These are phyloP conservation scores for Fusarium piperis DNA, from an alignment of 2,329 filamentous ascomycete species.

Conservation along the genomic window DNA sequence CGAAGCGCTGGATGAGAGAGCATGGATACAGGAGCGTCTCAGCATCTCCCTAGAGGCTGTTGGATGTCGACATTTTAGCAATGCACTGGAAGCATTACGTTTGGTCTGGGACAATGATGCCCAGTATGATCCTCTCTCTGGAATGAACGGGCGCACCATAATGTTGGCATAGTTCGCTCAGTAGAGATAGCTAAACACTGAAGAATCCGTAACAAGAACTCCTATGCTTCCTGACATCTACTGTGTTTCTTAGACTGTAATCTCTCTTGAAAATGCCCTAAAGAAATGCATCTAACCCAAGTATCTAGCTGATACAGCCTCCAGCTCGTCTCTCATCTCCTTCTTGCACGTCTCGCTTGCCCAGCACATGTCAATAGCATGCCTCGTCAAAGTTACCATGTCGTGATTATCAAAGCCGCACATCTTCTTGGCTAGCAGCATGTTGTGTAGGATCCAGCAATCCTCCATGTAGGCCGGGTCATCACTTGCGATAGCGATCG, in stretches of 20 bases:
- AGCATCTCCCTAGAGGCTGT: background rate
- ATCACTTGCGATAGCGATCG: constrained; percentile 76
- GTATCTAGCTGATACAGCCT: background rate
- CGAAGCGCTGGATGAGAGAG: background rate
- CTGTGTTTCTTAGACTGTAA: background rate
- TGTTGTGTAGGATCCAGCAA: constrained; percentile 47
- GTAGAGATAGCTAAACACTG: background rate
- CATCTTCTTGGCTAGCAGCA: constrained; percentile 47
- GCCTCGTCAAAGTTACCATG: constrained; percentile 52
- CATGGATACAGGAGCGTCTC: background rate
- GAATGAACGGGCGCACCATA: background rate
- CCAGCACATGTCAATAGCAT: constrained; percentile 60
- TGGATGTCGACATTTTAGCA: constrained; percentile 21
- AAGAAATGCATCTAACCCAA: background rate
- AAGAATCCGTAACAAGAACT: no score
- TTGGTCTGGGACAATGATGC: background rate
- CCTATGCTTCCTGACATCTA: background rate
- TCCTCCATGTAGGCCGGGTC: constrained; percentile 81
- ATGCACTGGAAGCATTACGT: constrained; percentile 8
- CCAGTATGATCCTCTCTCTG: background rate
- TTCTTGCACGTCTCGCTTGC: constrained; percentile 35
- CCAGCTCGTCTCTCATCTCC: background rate
- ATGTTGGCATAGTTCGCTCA: constrained; percentile 4
- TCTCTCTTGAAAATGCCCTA: background rate
- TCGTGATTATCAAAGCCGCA: constrained; percentile 40